Evolutionary conservation across 2,329 filamentous ascomycete genomes (phyloP), one percentile per base, ranked within the genome.

Genomic region (Diaporthe sp.): DNA sequence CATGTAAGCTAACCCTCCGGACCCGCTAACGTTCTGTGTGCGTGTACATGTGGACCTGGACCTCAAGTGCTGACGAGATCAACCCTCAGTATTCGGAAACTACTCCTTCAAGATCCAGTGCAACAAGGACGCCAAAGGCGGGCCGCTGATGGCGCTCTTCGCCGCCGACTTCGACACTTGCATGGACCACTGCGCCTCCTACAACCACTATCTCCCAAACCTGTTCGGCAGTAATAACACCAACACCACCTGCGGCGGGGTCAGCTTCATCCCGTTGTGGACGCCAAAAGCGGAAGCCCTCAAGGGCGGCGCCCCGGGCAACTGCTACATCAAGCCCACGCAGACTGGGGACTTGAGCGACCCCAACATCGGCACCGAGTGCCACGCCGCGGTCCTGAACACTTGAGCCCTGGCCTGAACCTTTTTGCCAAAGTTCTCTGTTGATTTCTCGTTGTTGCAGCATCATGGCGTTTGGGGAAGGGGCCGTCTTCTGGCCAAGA

Each of bases 181-280:
- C 80, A 87, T 88, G 79, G 86, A 88, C 77, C 86, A 86, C 13
- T 88, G 87, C 80, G 85, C 85, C 12, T 82, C 82, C 5, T 88
- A 83, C 71, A 81, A 81, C 12, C 78, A 78, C 10, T 85, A 84
- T 73, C 78, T 80, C 3, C 78, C 83, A 1, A 72, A 80, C 37
- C 79, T 80, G 17, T 80, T 84, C 57, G 78, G 76, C 34, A 58
- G 42, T 22, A 80, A 75, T 53, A 79, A 78, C 60, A 71, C 49
- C 51, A 85, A 85, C 77, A 80, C 81, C 7, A 86, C 83, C 0
- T 87, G 85, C 78, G 79, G 79, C 1, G 85, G 78, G 9, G 82
- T 86, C 57, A 86, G 84, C 76, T 87, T 84, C 78, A 84, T 88
- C 73, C 85, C 86, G 2, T 80, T 81, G 20, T 88, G 86, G 86